Base-by-base conservation (phyloP, 2,329 filamentous ascomycete species). In the Pseudocercospora fijiensis region DNA sequence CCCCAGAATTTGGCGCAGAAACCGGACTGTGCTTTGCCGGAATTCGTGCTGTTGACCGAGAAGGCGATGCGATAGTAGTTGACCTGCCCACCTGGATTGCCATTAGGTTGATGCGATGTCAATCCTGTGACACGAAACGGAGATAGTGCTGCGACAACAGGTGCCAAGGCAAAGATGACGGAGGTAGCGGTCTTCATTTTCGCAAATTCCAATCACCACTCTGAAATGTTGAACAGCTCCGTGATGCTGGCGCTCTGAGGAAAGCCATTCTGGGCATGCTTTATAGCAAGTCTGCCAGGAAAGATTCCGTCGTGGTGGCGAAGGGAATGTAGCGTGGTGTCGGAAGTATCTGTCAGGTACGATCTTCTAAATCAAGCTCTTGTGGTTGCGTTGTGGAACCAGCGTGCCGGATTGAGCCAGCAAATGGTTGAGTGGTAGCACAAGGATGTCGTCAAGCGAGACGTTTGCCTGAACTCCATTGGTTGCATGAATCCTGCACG, bases 1-100 rank as follows among this genome's bases (percentile, higher is more conserved):
- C 67, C 67, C 72, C 72, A 73, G 53, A 49, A 68, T 11, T 58
- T 49, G 27, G 57, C 63, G 59, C 72, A 74, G 57, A 62, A 71
- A 4, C 64, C 66, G 8, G 58, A 60, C 3, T 58, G 28, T 10
- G 58, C 20, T 10, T 57, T 52, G 27, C 65, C 61, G 24, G 67
- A 64, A 33, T 65, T 67, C 13, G 64, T 41, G 24, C 65, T 67
- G 20, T 60, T 68, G 41, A 72, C 60, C 13, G 66, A 67, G 61
- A 73, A 73, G 1, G 62, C 62, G 61, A 73, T 67, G 49, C 57
- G 55, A 63, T 73, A 74, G 65, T 68, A 71, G 59, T 73, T 71
- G 22, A 64, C 67, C 33, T 70, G 64, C 18, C 71, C 71, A 37
- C 41, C 60, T 9, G 67, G 60, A 30, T 65, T 65, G 55, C 72